phyloP scores from a whole-genome alignment of 2,329 filamentous ascomycete species.

The Teratosphaeria gauchensis region DNA sequence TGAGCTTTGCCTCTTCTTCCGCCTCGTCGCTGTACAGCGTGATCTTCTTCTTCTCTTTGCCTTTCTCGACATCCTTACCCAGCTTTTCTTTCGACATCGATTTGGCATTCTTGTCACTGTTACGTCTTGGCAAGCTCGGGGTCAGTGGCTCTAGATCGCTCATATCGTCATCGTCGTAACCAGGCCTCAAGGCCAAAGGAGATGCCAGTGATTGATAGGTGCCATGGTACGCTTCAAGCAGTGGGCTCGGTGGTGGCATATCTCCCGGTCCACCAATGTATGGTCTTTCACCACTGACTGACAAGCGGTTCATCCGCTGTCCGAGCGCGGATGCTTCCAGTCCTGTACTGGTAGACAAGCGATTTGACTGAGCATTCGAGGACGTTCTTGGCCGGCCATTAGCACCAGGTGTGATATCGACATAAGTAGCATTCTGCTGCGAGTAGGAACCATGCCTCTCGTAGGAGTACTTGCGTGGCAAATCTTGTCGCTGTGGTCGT shows the following conservation, averaged over 20 bases:
- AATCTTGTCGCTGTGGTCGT: not conserved
- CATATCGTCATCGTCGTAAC: constrained; percentile 42
- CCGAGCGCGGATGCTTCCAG: constrained; percentile 27
- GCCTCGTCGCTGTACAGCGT: constrained; percentile 65
- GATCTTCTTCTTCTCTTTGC: constrained; percentile 49
- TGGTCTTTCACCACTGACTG: constrained; percentile 37
- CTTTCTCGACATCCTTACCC: constrained; percentile 6
- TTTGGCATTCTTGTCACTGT: constrained; percentile 1
- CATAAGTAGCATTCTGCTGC: constrained; percentile 21
- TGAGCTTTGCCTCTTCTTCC: constrained; percentile 62
- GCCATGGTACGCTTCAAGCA: constrained; percentile 85
- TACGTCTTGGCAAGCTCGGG: constrained; percentile 20
- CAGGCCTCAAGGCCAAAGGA: constrained; percentile 62
- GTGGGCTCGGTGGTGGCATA: constrained; percentile 64
- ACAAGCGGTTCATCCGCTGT: constrained; percentile 36
- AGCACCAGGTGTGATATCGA: constrained; percentile 33
- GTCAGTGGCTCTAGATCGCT: constrained; percentile 36
- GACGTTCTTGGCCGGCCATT: constrained; percentile 5
- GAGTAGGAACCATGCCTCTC: constrained; percentile 11
- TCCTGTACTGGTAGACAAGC: constrained; percentile 11
- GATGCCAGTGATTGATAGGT: constrained; percentile 92
- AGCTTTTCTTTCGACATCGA: constrained; percentile 9
- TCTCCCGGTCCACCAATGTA: constrained; percentile 28
- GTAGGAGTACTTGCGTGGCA: constrained; percentile 10
- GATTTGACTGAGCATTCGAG: constrained; percentile 8